Base-by-base conservation (phyloP, 2,329 filamentous ascomycete genomes). In the Scopulariopsis brevicaulis region DNA sequence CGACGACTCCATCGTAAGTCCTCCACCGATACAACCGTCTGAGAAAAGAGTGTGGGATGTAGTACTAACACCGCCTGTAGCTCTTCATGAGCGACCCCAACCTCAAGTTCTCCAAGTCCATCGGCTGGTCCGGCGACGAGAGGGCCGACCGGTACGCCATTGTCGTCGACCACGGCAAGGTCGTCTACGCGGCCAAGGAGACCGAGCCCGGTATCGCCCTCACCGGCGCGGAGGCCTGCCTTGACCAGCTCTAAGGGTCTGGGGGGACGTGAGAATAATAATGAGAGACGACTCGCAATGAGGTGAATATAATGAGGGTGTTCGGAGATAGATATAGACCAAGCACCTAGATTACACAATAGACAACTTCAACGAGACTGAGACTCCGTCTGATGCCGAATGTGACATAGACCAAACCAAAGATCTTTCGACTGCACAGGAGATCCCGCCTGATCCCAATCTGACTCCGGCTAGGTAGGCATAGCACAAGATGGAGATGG, bases 81-180 rank as follows among this genome's bases (percentile, higher is more conserved):
- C 78, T 94, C 65, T 94, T 96, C 78, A 81, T 90, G 68, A 85
- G 83, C 65, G 90, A 96, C 72, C 68, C 71, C 63, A 74, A 72
- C 58, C 79, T 83, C 64, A 83, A 82, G 67, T 95, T 95, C 80
- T 87, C 84, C 72, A 85, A 87, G 78, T 79, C 79, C 69, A 81
- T 92, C 65, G 90, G 87, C 70, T 95, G 90, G 90, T 81, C 79
- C 62, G 76, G 82, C 53, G 87, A 85, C 60, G 86, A 89, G 68
- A 82, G 90, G 63, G 91, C 88, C 63, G 84, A 81, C 62, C 82
- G 90, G 62, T 95, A 89, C 76, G 90, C 88, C 65, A 81, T 96
- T 70, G 76, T 92, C 66, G 74, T 95, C 64, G 90, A 92, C 74
- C 78, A 95, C 71, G 90, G 90, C 72, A 93, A 89, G 78, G 80